Conservation (phyloP, 1,284 basidiomycete genomes). For the Naganishia cerealis region DNA sequence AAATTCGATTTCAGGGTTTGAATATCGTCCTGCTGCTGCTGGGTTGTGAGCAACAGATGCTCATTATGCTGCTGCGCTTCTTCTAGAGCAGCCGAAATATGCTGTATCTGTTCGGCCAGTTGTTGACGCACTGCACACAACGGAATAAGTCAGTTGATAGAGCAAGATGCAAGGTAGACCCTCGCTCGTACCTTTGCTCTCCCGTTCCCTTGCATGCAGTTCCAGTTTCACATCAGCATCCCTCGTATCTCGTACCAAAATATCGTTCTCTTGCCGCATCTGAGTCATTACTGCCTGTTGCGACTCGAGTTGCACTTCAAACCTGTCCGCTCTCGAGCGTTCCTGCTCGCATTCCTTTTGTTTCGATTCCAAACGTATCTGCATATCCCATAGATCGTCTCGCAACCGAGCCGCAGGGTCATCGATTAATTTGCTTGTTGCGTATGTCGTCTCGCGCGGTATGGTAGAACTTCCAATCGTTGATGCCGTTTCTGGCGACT, state of each 20-base stretch:
- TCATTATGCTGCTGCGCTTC: background rate
- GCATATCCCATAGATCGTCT: constrained; percentile 7
- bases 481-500: background rate
- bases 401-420: background rate
- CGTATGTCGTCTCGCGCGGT: no score
- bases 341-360: constrained; percentile 16
- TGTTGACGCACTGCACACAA: constrained; percentile 10
- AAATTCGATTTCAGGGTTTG: background rate
- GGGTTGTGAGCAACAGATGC: background rate
- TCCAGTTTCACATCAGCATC: constrained; percentile 19
- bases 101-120: constrained; percentile 8
- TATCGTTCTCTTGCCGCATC: constrained; percentile 1
- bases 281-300: background rate
- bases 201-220: constrained; percentile 19
- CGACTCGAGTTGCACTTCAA: background rate
- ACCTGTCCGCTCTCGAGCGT: constrained; percentile 4
- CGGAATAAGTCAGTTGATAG: background rate
- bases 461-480: background rate
- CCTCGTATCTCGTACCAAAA: constrained; percentile 3
- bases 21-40: constrained; percentile 1
- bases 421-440: background rate
- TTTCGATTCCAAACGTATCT: constrained; percentile 10
- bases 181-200: constrained; percentile 10
- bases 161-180: background rate
- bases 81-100: background rate